Conservation (phyloP, 192 early-diverging fungal species). For the Linnemannia hyalina region DNA sequence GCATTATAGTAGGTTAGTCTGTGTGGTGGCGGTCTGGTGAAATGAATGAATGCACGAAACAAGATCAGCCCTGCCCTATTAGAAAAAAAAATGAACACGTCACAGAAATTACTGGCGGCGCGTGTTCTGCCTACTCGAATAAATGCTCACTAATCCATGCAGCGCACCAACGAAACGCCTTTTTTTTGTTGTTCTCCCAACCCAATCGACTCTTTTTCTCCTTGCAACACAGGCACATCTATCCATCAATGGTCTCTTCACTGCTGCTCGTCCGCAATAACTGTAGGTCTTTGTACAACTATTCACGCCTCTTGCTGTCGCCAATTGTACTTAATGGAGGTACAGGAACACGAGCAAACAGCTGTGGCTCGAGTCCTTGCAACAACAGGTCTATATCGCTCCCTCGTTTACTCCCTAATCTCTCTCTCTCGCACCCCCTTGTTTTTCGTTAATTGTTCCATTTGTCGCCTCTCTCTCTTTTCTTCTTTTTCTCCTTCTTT, state of each 20-base stretch:
- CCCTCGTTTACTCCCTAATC: background rate
- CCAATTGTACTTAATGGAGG: background rate
- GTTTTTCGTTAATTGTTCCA: background rate
- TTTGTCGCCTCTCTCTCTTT: background rate
- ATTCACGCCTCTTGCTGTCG: background rate
- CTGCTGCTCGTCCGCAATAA: constrained; percentile 10
- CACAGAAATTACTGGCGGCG: background rate
- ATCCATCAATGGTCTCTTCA: background rate
- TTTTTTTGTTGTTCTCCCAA: background rate
- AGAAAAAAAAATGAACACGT: background rate
- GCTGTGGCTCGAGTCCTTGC: background rate
- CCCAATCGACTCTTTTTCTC: background rate
- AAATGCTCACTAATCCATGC: background rate
- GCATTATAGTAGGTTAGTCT: constrained; percentile 3
- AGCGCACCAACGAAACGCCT: background rate
- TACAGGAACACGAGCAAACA: background rate
- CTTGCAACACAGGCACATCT: background rate
- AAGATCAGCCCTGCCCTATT: background rate
- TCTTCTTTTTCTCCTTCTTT: background rate
- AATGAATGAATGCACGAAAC: background rate
- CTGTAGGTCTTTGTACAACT: background rate
- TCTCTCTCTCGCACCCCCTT: background rate
- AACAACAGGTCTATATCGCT: background rate
- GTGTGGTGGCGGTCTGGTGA: background rate
- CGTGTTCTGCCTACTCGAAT: background rate